Conservation (phyloP, 177 flowering plant genomes). For the Tripterygium wilfordii region DNA sequence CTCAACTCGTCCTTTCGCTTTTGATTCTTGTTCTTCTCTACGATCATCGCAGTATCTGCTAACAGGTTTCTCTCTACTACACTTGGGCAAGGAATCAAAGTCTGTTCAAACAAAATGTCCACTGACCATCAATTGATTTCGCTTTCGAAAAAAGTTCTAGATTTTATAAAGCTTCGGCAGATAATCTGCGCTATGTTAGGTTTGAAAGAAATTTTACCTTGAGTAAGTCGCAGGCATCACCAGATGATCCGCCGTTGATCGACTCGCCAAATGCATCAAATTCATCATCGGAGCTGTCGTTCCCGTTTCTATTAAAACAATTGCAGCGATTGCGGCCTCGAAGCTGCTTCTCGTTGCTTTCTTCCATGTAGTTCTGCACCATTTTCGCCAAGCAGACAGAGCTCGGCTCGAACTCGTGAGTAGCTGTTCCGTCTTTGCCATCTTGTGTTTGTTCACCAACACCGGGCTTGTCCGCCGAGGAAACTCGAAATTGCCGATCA, state of each 20-base stretch:
- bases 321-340: slow-evolving; percentile 72
- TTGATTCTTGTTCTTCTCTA: slow-evolving; percentile 62
- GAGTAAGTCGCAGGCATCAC: slow-evolving; percentile 46
- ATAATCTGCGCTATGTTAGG: too few relatives aligned
- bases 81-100: slow-evolving; percentile 57
- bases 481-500: slow-evolving; percentile 46
- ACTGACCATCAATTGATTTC: neutral
- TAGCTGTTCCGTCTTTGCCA: slow-evolving; percentile 15
- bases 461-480: slow-evolving; percentile 32
- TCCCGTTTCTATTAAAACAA: slow-evolving; percentile 73
- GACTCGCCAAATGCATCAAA: slow-evolving; percentile 45
- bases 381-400: slow-evolving; percentile 47
- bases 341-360: slow-evolving; percentile 58
- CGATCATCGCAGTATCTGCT: slow-evolving; percentile 65
- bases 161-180: too few relatives aligned
- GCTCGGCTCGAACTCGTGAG: slow-evolving; percentile 44
- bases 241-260: slow-evolving; percentile 19
- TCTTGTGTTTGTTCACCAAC: slow-evolving; percentile 13
- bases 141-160: slow-evolving; percentile 1
- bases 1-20: slow-evolving; percentile 58
- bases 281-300: slow-evolving; percentile 78
- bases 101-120: slow-evolving; percentile 25
- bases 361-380: slow-evolving; percentile 74
- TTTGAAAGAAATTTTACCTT: slow-evolving; percentile 64
- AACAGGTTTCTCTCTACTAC: slow-evolving; percentile 63